A percentile compares a stretch with the other conserved stretches of the same genome.
Evolutionary conservation across 208 protist genomes (phyloP).

Genomic region (Leptomonas seymouri): DNA sequence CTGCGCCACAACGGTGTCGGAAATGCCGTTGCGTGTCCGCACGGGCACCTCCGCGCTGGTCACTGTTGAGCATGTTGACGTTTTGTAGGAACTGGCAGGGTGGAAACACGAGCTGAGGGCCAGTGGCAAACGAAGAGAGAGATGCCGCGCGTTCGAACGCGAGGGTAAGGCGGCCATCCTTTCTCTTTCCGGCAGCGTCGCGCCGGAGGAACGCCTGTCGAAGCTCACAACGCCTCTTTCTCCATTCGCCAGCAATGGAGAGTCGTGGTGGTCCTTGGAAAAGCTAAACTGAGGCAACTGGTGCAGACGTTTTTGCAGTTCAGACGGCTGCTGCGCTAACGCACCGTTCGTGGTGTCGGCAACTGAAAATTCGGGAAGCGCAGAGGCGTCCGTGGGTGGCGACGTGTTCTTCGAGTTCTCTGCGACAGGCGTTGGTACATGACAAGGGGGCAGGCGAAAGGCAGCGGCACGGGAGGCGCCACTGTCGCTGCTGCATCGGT

Average conservation of each 20-base stretch:
- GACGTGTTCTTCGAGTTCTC: not conserved
- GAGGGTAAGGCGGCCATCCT: not conserved
- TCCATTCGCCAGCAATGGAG: not conserved
- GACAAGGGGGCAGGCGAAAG: too few relatives aligned
- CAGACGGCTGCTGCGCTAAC: not conserved
- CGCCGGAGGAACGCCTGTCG: too few relatives aligned
- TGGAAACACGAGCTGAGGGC: not conserved
- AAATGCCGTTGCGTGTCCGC: too few relatives aligned
- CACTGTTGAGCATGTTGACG: not conserved
- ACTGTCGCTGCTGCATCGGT: not conserved
- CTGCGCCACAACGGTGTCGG: too few relatives aligned
- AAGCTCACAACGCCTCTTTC: not conserved
- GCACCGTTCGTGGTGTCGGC: not conserved
- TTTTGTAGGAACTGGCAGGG: not conserved
- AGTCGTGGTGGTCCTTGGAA: not conserved
- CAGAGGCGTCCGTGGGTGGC: not conserved
- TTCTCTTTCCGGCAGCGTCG: too few relatives aligned
- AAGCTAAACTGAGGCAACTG: constrained; percentile 15
- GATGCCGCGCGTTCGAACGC: not conserved
- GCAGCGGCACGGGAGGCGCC: not conserved
- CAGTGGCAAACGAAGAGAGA: constrained; percentile 1
- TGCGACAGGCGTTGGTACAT: too few relatives aligned
- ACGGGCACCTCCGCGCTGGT: not conserved
- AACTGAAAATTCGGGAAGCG: not conserved
- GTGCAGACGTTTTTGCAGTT: not conserved